Conservation (phyloP, 2,329 filamentous ascomycete genomes). For the Pezicula rhizophila region DNA sequence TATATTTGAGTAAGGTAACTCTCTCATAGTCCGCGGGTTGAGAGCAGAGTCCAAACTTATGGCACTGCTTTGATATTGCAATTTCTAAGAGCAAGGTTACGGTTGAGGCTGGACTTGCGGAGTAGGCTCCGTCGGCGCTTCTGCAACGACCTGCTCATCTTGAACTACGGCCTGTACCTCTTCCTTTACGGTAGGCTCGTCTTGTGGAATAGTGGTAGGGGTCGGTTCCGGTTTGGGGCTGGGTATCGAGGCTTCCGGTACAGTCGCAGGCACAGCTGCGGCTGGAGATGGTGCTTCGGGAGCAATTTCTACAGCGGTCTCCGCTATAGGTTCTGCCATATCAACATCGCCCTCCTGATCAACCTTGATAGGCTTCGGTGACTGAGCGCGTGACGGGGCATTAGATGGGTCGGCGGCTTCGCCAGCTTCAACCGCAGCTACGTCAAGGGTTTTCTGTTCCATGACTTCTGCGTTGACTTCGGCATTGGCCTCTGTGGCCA, state of each 20-base stretch:
- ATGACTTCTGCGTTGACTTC: constrained; percentile 24
- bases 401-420: constrained; percentile 24
- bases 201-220: constrained; percentile 26
- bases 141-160: constrained; percentile 21
- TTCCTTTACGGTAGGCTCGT: constrained; percentile 25
- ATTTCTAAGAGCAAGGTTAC: background rate
- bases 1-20: no score
- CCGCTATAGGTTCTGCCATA: constrained; percentile 21
- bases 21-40: no score
- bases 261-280: constrained; percentile 25
- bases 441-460: constrained; percentile 24
- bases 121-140: constrained; percentile 7
- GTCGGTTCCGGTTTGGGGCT: constrained; percentile 14
- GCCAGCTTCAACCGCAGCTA: constrained; percentile 3
- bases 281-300: constrained; percentile 12
- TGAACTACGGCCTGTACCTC: constrained; percentile 23
- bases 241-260: background rate
- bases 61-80: background rate
- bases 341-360: constrained; percentile 28
- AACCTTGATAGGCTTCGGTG: constrained; percentile 15
- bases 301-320: constrained; percentile 2
- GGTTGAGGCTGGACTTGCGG: constrained; percentile 2
- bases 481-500: constrained; percentile 23
- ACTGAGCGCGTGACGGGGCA: constrained; percentile 22
- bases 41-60: no score